Evolutionary conservation across 331 rosid genomes (phyloP), one percentile per base, ranked within the genome.

Genomic region (Acacia pycnantha): DNA sequence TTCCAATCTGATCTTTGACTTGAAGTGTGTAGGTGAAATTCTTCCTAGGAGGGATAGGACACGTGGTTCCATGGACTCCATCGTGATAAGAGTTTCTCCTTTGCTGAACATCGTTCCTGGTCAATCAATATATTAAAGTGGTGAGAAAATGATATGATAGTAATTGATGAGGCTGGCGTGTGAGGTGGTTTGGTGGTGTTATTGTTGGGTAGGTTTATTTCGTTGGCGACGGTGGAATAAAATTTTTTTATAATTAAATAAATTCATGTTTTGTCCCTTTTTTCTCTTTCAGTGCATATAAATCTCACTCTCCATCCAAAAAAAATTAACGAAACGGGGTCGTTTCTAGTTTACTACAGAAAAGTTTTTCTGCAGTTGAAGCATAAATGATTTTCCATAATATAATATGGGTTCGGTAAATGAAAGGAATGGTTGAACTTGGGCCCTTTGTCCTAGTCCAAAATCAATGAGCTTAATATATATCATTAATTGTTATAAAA

Each of bases 1-100:
- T 93, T 59, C 99, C 99, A 56, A 93, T 93, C 58, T 95, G 99
- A 77, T 95, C 99, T 69, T 95, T 95, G 71, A 92, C 87, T 83
- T 95, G 99, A 4, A 95, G 89, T n/a, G 82, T 90, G 94, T 90
- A 95, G 27, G 99, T 95, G 83, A 87, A 95, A 82, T 95, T 95
- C 88, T 92, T 82, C 24, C 99, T 97, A 7, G 98, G 91, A 43
- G 97, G 99, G 48, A 95, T 95, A 0, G 99, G 91, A 76, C 99
- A 95, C 37, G 96, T 95, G 7, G 98, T 93, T 40, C 99, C 99
- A 74, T 76, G 74, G 24, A 95, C 97, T 65, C 98, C 99, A 51
- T 95, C 97, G 82, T 90, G 85, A 54, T 79, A 93, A 1, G 99
- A 95, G 62, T 93, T 95, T 44, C 92, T 95, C 82, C 99, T 93